Percentiles rank a stretch among this genome's conserved stretches.
Conservation (phyloP, 805 yeast species). For the Pichia cephalocereana region DNA sequence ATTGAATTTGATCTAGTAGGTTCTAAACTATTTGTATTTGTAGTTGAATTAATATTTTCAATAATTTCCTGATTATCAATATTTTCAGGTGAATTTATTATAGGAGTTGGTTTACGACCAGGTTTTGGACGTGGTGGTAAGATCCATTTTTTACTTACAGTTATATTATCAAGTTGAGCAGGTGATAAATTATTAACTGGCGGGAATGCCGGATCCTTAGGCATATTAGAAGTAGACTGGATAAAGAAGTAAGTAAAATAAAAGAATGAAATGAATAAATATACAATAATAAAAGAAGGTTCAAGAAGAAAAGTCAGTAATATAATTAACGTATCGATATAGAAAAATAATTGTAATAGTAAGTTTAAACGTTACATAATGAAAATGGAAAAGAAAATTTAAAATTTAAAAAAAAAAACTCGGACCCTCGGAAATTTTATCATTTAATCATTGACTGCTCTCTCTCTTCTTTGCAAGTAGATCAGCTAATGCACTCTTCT, state of each 20-base stretch:
- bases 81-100: no score
- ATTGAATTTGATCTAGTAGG: constrained; percentile 34
- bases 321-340: no score
- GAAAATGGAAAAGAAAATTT: no score
- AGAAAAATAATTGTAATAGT: no score
- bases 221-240: not conserved
- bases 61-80: no score
- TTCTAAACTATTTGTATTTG: not conserved
- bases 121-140: constrained; percentile 44
- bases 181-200: constrained; percentile 7
- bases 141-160: constrained; percentile 32
- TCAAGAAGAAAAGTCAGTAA: no score
- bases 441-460: not conserved
- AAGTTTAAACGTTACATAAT: no score
- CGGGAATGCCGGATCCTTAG: constrained; percentile 2
- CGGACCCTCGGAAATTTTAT: no score
- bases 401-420: no score
- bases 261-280: no score
- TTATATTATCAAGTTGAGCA: constrained; percentile 2
- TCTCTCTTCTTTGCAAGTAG: not conserved
- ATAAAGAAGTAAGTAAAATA: not conserved
- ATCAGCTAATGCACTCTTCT: constrained; percentile 17
- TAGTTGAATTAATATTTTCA: constrained; percentile 35
- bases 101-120: constrained; percentile 2
- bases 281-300: no score